These are phyloP conservation scores for Euphorbia schlechtendalii DNA, from an alignment of 441 rosid genomes.

Conservation along the genomic window DNA sequence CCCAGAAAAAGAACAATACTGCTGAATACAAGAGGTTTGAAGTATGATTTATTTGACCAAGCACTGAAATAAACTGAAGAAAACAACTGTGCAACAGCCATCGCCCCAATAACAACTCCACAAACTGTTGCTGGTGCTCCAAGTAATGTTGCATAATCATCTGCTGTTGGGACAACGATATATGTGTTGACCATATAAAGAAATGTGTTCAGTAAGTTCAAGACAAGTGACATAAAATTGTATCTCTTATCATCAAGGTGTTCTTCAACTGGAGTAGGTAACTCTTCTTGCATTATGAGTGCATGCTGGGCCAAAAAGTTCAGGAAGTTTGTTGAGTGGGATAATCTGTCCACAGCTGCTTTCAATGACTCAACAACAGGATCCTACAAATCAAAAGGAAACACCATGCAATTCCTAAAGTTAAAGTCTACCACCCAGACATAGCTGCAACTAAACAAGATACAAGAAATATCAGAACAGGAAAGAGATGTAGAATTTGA, in stretches of 20 bases:
- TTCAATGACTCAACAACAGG: constrained; percentile 74
- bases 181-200: constrained; percentile 98
- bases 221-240: constrained; percentile 73
- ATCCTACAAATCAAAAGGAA: constrained; percentile 45
- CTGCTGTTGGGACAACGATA: constrained; percentile 94
- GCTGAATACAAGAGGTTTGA: constrained; percentile 88
- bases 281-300: constrained; percentile 89
- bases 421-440: constrained; percentile 4
- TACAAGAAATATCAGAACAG: background rate
- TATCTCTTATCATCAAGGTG: constrained; percentile 54
- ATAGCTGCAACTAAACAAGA: constrained; percentile 5
- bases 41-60: constrained; percentile 94
- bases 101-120: constrained; percentile 93
- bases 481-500: background rate
- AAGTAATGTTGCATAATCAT: constrained; percentile 87
- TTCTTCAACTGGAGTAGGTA: constrained; percentile 73
- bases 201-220: constrained; percentile 83
- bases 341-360: constrained; percentile 81
- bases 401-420: constrained; percentile 13
- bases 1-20: constrained; percentile 76
- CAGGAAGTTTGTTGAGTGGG: constrained; percentile 78
- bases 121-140: constrained; percentile 99
- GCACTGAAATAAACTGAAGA: constrained; percentile 97
- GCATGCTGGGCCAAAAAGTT: constrained; percentile 97
- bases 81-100: constrained; percentile 97